Percentiles rank a stretch among this genome's conserved stretches.
Evolutionary conservation across 2,329 filamentous ascomycete genomes (phyloP).

Genomic region (Dactylellina leptospora): DNA sequence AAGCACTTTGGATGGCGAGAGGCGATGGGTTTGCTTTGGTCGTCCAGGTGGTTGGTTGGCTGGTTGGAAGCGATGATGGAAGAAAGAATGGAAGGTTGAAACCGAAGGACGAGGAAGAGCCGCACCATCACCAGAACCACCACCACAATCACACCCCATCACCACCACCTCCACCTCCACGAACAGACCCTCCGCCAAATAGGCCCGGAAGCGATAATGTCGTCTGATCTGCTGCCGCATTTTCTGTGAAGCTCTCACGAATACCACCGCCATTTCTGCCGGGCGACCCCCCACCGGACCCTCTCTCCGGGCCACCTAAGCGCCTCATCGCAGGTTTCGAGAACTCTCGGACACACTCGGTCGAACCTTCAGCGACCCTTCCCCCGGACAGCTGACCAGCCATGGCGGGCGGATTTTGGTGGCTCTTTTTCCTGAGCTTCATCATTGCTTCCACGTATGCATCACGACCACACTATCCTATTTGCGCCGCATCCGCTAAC

Average conservation of each 20-base stretch:
- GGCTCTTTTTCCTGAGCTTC: conserved; percentile 47
- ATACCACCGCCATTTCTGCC: neutral
- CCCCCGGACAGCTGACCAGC: conserved; percentile 1
- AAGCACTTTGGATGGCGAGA: neutral
- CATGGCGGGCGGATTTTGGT: conserved; percentile 52
- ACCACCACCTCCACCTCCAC: conserved; percentile 6
- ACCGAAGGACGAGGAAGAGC: neutral
- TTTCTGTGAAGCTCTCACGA: conserved; percentile 29
- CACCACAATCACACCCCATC: conserved; percentile 16
- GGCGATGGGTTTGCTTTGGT: neutral
- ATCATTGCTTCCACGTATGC: conserved; percentile 48
- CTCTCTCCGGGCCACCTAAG: neutral
- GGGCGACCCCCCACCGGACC: neutral
- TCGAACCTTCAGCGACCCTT: neutral
- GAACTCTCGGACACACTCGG: neutral
- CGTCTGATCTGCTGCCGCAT: neutral
- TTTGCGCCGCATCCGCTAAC: conserved; percentile 12
- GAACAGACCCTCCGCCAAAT: conserved; percentile 13
- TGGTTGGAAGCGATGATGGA: conserved; percentile 32
- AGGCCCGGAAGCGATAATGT: conserved; percentile 7
- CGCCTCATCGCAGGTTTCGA: neutral
- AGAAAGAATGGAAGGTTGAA: conserved; percentile 27
- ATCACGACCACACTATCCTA: neutral
- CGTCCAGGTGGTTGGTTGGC: conserved; percentile 23
- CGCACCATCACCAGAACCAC: neutral